phyloP scores from a whole-genome alignment of 352 stramenopile species.

The Globisporangium spinosum region DNA sequence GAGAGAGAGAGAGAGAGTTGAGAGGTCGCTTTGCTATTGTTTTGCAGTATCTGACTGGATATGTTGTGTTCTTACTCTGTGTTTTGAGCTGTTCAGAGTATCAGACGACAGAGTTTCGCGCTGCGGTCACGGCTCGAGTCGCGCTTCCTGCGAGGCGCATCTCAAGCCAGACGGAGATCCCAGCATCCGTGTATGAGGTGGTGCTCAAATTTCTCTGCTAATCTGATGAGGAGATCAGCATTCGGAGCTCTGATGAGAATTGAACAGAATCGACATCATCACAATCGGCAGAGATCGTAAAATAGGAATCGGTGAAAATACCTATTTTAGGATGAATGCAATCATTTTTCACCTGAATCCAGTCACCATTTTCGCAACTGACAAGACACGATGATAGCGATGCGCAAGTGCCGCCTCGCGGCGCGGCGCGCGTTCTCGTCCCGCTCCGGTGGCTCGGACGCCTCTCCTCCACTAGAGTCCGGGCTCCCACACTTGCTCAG shows the following conservation, averaged over 20 bases:
- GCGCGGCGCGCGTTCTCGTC: constrained; percentile 5
- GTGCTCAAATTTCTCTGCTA: constrained; percentile 15
- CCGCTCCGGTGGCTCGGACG: not conserved
- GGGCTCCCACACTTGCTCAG: constrained; percentile 3
- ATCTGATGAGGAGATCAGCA: not conserved
- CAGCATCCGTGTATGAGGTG: constrained; percentile 10
- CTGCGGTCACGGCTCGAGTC: not conserved
- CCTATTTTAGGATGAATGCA: too few relatives aligned
- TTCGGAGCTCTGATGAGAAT: too few relatives aligned
- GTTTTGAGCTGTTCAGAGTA: constrained; percentile 12
- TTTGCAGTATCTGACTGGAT: not conserved
- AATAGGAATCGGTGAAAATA: too few relatives aligned
- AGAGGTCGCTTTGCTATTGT: not conserved
- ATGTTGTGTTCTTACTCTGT: not conserved
- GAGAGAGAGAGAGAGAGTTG: not conserved
- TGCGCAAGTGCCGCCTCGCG: not conserved
- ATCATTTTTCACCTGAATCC: too few relatives aligned
- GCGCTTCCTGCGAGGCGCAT: constrained; percentile 5
- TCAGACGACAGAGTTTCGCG: constrained; percentile 10
- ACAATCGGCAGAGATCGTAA: too few relatives aligned
- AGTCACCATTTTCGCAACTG: not conserved
- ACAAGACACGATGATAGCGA: not conserved
- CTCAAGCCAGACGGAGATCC: constrained; percentile 3
- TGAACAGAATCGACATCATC: too few relatives aligned
- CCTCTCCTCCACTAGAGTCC: not conserved